Conservation (phyloP, 164 flowering plant genomes). For the Nelumbo lutea region DNA sequence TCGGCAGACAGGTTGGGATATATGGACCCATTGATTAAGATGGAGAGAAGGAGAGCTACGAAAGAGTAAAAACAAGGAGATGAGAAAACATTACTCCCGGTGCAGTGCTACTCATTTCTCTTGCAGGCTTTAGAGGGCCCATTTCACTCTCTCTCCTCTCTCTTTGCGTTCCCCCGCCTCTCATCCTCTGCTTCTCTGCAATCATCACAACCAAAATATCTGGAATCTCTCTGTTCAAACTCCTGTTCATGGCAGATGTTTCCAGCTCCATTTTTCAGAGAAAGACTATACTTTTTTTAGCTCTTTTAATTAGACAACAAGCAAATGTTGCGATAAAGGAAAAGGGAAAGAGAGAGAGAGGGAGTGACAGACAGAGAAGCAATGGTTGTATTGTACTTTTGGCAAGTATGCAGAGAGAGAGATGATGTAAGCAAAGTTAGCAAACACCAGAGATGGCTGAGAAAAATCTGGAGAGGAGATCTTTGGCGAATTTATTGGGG, state of each 20-base stretch:
- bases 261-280: slow-evolving; percentile 4
- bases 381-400: no score
- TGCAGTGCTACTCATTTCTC: slow-evolving; percentile 23
- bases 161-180: slow-evolving; percentile 16
- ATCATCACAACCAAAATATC: slow-evolving; percentile 52
- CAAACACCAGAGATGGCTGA: no score
- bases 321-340: slow-evolving; percentile 2
- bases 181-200: slow-evolving; percentile 36
- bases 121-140: slow-evolving; percentile 22
- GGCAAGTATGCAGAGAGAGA: neutral
- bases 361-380: neutral
- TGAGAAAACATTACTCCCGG: slow-evolving; percentile 15
- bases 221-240: slow-evolving; percentile 49
- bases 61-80: slow-evolving; percentile 23
- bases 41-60: slow-evolving; percentile 29
- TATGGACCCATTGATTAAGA: slow-evolving; percentile 34
- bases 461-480: no score
- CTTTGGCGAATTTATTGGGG: no score
- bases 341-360: neutral
- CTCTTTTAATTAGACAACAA: neutral
- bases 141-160: slow-evolving; percentile 8
- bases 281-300: slow-evolving; percentile 2
- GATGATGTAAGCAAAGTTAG: slow-evolving; percentile 31
- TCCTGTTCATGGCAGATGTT: slow-evolving; percentile 47
- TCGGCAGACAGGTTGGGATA: slow-evolving; percentile 23